Percentiles rank a stretch among this genome's conserved stretches.
phyloP scores from a whole-genome alignment of 768 basidiomycete species.

The Trametes cingulata region DNA sequence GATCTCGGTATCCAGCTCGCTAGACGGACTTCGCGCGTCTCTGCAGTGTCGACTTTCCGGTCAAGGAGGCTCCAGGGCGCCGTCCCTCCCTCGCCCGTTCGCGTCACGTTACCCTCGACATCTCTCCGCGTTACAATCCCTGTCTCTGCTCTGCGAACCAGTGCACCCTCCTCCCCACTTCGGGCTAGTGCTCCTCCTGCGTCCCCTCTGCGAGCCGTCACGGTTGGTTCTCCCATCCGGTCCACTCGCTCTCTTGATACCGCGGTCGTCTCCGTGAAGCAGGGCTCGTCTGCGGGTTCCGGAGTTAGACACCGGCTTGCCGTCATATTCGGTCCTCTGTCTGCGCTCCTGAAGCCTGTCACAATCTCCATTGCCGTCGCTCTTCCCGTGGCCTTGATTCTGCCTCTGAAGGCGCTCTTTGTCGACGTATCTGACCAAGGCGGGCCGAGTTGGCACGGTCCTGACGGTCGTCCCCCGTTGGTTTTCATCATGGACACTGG shows the following conservation, averaged over 20 bases:
- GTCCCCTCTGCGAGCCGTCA: background rate
- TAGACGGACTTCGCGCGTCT: constrained; percentile 27
- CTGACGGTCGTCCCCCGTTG: constrained; percentile 38
- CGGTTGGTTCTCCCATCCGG: constrained; percentile 9
- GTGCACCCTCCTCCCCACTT: constrained; percentile 9
- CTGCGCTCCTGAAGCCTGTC: constrained; percentile 38
- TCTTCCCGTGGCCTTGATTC: constrained; percentile 37
- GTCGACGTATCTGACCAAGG: constrained; percentile 21
- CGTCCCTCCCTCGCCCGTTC: constrained; percentile 6
- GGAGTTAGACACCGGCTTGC: background rate
- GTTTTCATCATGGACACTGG: constrained; percentile 36
- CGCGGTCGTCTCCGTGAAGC: background rate
- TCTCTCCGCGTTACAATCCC: constrained; percentile 10
- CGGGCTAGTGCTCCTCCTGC: background rate
- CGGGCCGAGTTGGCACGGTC: constrained; percentile 36
- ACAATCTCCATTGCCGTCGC: constrained; percentile 40
- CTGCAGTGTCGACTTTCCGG: constrained; percentile 13
- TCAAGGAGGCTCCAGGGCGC: background rate
- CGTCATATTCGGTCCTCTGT: constrained; percentile 23
- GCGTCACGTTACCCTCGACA: background rate
- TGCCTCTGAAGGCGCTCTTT: constrained; percentile 37
- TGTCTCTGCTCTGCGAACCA: background rate
- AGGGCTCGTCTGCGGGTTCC: background rate
- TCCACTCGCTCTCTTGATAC: background rate
- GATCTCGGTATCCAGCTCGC: constrained; percentile 33